phyloP scores from a whole-genome alignment of 2,329 filamentous ascomycete genomes.

The Aureobasidium mangrovei region DNA sequence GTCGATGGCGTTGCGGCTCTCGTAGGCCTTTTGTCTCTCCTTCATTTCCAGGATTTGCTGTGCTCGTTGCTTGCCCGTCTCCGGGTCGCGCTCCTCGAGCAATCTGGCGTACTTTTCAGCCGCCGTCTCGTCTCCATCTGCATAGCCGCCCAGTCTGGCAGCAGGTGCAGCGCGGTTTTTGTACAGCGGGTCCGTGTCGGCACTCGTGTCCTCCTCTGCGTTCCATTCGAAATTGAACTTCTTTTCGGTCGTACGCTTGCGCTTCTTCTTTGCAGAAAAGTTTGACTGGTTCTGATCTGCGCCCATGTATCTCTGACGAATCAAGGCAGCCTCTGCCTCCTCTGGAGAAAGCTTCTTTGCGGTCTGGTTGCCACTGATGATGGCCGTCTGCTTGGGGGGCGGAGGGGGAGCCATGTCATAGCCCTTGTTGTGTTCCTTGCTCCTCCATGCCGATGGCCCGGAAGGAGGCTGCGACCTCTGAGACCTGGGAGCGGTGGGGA shows the following conservation, averaged over 20 bases:
- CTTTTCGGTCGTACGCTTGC: conserved; percentile 82
- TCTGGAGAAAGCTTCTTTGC: conserved; percentile 41
- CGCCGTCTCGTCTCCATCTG: conserved; percentile 43
- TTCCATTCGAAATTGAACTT: conserved; percentile 99
- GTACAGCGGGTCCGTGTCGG: conserved; percentile 75
- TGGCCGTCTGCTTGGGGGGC: conserved; percentile 34
- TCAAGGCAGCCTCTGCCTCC: conserved; percentile 62
- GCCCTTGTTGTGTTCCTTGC: conserved; percentile 32
- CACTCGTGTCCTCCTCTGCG: conserved; percentile 82
- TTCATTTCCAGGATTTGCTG: conserved; percentile 79
- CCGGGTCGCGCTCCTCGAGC: conserved; percentile 64
- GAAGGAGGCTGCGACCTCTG: conserved; percentile 36
- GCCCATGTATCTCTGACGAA: conserved; percentile 81
- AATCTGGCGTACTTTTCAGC: conserved; percentile 54
- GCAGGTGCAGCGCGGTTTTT: conserved; percentile 55
- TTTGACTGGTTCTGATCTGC: conserved; percentile 77
- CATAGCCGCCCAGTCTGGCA: conserved; percentile 58
- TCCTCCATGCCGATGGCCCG: conserved; percentile 44
- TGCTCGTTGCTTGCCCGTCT: conserved; percentile 68
- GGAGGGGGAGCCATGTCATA: conserved; percentile 46
- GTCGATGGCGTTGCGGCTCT: conserved; percentile 64
- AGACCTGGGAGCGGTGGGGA: conserved; percentile 41
- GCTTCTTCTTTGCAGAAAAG: conserved; percentile 94
- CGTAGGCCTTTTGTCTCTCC: conserved; percentile 63
- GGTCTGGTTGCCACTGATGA: conserved; percentile 27